Conservation (phyloP, 805 yeast genomes). For the Kuraishia borneana region DNA sequence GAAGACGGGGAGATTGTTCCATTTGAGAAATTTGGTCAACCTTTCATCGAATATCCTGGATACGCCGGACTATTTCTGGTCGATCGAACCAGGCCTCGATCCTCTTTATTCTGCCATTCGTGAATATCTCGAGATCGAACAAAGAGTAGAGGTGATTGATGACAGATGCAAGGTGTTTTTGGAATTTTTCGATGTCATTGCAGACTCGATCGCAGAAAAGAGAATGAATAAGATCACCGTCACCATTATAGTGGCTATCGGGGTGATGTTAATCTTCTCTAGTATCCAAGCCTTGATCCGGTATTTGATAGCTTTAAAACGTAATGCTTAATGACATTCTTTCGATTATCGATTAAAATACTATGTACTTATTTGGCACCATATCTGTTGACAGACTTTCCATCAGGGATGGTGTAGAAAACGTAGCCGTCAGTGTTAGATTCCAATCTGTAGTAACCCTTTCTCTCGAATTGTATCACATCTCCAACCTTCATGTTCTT, state of each 20-base stretch:
- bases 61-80: constrained; percentile 96
- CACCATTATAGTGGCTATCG: constrained; percentile 77
- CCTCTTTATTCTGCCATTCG: constrained; percentile 84
- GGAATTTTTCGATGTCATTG: constrained; percentile 86
- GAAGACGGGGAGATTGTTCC: constrained; percentile 85
- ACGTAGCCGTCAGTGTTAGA: constrained; percentile 49
- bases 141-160: constrained; percentile 84
- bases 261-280: constrained; percentile 68
- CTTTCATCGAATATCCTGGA: constrained; percentile 83
- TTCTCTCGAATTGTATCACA: constrained; percentile 90
- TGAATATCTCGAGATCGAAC: constrained; percentile 91
- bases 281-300: constrained; percentile 57
- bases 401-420: constrained; percentile 93
- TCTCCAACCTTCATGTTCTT: constrained; percentile 73
- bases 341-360: neutral
- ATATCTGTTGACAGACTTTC: constrained; percentile 69
- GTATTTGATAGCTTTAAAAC: constrained; percentile 31
- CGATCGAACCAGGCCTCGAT: constrained; percentile 86
- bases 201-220: constrained; percentile 88
- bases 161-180: constrained; percentile 90
- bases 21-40: constrained; percentile 87
- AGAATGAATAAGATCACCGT: constrained; percentile 87
- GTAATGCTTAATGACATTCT: neutral
- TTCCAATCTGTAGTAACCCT: constrained; percentile 89
- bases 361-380: constrained; percentile 43